phyloP scores from a whole-genome alignment of 2,329 filamentous ascomycete genomes.

The Ophiosphaerella narmari region DNA sequence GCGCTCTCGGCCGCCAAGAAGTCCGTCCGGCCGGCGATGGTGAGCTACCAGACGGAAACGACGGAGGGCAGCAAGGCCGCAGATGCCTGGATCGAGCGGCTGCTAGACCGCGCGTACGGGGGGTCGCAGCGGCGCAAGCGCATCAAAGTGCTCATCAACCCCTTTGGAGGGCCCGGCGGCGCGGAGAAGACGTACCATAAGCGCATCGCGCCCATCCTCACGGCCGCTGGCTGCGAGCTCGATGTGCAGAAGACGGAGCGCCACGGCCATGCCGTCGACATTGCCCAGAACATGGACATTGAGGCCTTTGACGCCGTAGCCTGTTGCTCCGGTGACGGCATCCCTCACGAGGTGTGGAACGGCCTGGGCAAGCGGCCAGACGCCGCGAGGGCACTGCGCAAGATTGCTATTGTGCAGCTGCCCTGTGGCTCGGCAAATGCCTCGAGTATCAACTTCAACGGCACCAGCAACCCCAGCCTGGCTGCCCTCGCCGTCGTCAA shows the following conservation, averaged over 20 bases:
- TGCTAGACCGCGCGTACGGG: constrained; percentile 74
- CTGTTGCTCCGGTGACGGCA: constrained; percentile 88
- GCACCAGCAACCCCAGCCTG: constrained; percentile 73
- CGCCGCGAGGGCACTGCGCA: constrained; percentile 72
- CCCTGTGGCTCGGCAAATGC: constrained; percentile 95
- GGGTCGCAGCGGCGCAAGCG: constrained; percentile 71
- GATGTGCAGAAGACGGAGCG: constrained; percentile 74
- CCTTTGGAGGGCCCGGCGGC: constrained; percentile 80
- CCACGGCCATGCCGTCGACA: constrained; percentile 76
- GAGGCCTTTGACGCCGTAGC: constrained; percentile 83
- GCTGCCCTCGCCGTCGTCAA: constrained; percentile 87
- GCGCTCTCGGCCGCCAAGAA: constrained; percentile 63
- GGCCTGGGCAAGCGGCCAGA: constrained; percentile 79
- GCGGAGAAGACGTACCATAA: constrained; percentile 75
- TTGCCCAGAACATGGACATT: constrained; percentile 76
- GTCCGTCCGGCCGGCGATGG: constrained; percentile 62
- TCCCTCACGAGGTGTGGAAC: constrained; percentile 94
- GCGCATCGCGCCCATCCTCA: constrained; percentile 80
- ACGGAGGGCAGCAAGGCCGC: constrained; percentile 57
- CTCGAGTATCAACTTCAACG: constrained; percentile 87
- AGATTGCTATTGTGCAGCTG: constrained; percentile 81
- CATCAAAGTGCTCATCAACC: constrained; percentile 88
- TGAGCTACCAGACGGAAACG: constrained; percentile 65
- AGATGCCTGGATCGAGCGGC: constrained; percentile 64
- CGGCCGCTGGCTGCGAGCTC: constrained; percentile 76